Percentiles rank a stretch among this genome's conserved stretches.
Conservation (phyloP, 2,329 filamentous ascomycete genomes). For the Phialophora verrucosa region DNA sequence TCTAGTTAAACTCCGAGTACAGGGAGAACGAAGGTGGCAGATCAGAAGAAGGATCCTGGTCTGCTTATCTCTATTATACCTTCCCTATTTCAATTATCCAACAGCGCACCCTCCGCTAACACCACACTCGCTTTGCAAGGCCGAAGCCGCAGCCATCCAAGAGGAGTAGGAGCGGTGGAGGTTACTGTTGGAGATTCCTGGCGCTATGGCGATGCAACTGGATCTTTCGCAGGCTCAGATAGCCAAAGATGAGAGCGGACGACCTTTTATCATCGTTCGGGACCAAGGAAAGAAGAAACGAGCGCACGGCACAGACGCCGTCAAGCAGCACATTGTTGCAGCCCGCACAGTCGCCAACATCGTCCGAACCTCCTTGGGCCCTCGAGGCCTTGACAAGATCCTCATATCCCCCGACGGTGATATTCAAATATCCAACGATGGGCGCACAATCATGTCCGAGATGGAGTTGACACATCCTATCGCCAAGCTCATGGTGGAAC, state of each 20-base stretch:
- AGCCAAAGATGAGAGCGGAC: slow-evolving; percentile 95
- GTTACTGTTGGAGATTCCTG: neutral
- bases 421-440: slow-evolving; percentile 99
- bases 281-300: slow-evolving; percentile 98
- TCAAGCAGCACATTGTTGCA: slow-evolving; percentile 97
- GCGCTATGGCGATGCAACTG: slow-evolving; percentile 36
- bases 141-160: neutral
- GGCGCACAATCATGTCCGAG: slow-evolving; percentile 91
- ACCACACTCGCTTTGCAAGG: neutral
- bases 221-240: slow-evolving; percentile 61
- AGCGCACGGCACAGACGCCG: slow-evolving; percentile 93
- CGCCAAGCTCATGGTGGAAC: slow-evolving; percentile 92
- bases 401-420: slow-evolving; percentile 98
- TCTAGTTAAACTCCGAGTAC: neutral
- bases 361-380: slow-evolving; percentile 94
- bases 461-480: slow-evolving; percentile 99
- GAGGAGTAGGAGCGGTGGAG: slow-evolving; percentile 1
- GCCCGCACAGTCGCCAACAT: slow-evolving; percentile 96
- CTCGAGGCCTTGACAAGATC: slow-evolving; percentile 97
- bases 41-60: neutral
- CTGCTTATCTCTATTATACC: neutral
- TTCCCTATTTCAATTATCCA: neutral
- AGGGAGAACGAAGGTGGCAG: neutral
- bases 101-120: neutral
- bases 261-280: slow-evolving; percentile 97